Percentiles rank a stretch among this genome's conserved stretches.
phyloP scores from a whole-genome alignment of 2,329 filamentous ascomycete genomes.

The Penicillium concentricum region DNA sequence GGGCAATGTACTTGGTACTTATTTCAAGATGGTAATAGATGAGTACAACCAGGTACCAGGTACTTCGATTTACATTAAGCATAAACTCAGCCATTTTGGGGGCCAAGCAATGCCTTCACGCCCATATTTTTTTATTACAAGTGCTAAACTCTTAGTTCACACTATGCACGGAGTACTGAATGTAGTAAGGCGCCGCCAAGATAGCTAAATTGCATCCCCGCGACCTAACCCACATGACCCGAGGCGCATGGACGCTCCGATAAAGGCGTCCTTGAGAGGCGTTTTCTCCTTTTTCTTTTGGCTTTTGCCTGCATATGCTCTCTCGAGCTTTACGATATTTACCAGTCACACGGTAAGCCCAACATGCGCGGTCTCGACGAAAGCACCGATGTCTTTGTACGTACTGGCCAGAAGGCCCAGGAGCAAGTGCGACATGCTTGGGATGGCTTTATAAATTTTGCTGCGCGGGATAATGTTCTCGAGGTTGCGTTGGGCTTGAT shows the following conservation, averaged over 20 bases:
- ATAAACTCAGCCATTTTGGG: not conserved
- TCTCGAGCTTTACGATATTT: not conserved
- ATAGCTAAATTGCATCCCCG: not conserved
- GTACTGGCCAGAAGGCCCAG: conserved; percentile 40
- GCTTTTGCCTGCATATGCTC: not conserved
- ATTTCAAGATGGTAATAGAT: too few species aligned
- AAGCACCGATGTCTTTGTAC: conserved; percentile 33
- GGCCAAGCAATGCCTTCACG: too few species aligned
- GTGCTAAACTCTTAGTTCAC: not conserved
- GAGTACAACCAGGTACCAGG: too few species aligned
- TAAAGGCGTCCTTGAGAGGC: not conserved
- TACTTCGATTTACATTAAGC: not conserved
- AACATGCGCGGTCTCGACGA: conserved; percentile 33
- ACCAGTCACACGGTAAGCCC: not conserved
- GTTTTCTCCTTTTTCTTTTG: not conserved
- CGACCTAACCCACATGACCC: not conserved
- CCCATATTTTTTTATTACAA: not conserved
- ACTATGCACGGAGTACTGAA: not conserved
- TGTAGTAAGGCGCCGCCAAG: not conserved
- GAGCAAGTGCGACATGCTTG: conserved; percentile 54
- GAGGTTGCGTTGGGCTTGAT: conserved; percentile 75
- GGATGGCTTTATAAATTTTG: conserved; percentile 69
- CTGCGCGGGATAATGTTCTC: conserved; percentile 70
- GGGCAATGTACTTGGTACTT: not conserved
- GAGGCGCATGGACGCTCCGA: not conserved